Evolutionary conservation across 179 eudicot genomes (phyloP), one percentile per base, ranked within the genome.

Genomic region (Pouteria campechiana): DNA sequence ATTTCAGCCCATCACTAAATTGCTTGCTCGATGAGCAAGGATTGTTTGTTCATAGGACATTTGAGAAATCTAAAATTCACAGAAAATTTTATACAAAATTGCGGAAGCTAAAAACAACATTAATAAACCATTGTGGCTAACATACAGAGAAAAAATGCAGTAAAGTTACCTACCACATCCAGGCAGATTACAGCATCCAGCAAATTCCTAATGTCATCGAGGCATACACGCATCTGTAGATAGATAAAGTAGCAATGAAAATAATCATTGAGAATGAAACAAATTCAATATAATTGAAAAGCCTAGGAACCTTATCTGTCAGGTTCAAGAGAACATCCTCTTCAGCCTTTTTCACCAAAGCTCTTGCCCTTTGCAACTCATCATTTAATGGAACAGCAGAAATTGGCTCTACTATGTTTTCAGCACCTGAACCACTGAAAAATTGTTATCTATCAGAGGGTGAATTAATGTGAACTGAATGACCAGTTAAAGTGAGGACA

Each of bases 351-450:
- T 74, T 67, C 20, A 79, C 82, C 31, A 71, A 66, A 38, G 72
- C 72, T 56, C 68, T 86, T 38, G 98, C 98, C 70, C 69, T 78
- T 51, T 76, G 76, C 70, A 90, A 67, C 37, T 82, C 94, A 67
- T 90, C 96, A 75, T 90, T 90, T 31, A 90, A 47, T 31, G 89
- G 92, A 55, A 90, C 83, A 50, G 96, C 95, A 63, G 94, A 72
- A 20, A 90, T 71, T 27, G 98, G 98, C 61, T 90, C 98, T 18
- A 90, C 37, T 56, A 79, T 59, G 55, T 68, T 90, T 61, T 84
- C 98, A 17, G 56, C 57, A 41, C 74, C 81, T 70, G 92, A 68
- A 72, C 83, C 96, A 71, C 98, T 90, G 69, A 54, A 69, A 60
- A 39, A 17, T 53, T 11, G 41, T 32, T 37, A 59, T 30, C 41